These are phyloP conservation scores for barley (Hordeum vulgare) DNA, from an alignment of 176 grass and related monocot species.

Conservation along the genomic window MorexV3_pseudomolecules_assembly NC_058521.1:502872072-502872571, in stretches of 20 bases:
- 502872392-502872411: slow-evolving; percentile 4
- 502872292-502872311: slow-evolving; percentile 2
- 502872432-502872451: not conserved
- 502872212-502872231: not conserved
- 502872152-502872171: not conserved
- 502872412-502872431: not conserved
- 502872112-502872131: not conserved
- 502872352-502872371: not conserved
- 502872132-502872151: not conserved
- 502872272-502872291: not conserved
- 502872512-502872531: not conserved
- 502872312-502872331: not conserved
- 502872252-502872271: not conserved
- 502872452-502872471: slow-evolving; percentile 8
- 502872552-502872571: not conserved
- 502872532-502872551: slow-evolving; percentile 1
- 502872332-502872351: not conserved
- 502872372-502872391: slow-evolving; percentile 1
- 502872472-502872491: not conserved
- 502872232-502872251: not conserved
- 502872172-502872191: not conserved
- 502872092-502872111: not conserved
- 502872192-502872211: not conserved
- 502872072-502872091: not conserved
- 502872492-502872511: not conserved